Percentiles rank a stretch among this genome's conserved stretches.
Evolutionary conservation across 192 early-diverging fungal species (phyloP).

Genomic region (Linnemannia exigua): DNA sequence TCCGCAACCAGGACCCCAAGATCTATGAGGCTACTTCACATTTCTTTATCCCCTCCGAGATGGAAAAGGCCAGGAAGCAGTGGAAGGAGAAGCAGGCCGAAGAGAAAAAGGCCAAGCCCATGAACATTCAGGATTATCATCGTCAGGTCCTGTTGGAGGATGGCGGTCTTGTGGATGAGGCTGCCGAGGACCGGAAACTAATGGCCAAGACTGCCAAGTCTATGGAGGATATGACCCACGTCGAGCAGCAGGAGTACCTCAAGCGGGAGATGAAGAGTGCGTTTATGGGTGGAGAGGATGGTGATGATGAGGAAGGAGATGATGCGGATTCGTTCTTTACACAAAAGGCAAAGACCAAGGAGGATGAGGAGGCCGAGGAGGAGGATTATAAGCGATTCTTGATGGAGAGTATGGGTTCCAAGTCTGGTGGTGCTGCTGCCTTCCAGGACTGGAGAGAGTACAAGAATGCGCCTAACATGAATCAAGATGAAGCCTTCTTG

Average conservation of each 20-base stretch:
- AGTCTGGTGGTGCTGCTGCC: constrained; percentile 63
- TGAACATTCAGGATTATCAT: constrained; percentile 91
- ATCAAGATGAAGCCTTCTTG: constrained; percentile 76
- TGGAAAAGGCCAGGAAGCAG: constrained; percentile 67
- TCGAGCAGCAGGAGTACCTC: constrained; percentile 88
- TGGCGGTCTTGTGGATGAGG: constrained; percentile 64
- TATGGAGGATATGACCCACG: constrained; percentile 70
- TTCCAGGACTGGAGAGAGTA: constrained; percentile 74
- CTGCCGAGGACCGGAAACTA: constrained; percentile 60
- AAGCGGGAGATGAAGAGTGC: constrained; percentile 78
- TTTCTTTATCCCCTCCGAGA: constrained; percentile 84
- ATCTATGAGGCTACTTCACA: constrained; percentile 83
- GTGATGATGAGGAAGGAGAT: constrained; percentile 66
- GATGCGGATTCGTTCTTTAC: constrained; percentile 80
- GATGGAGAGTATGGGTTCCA: constrained; percentile 79
- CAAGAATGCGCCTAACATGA: constrained; percentile 63
- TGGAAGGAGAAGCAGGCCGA: constrained; percentile 79
- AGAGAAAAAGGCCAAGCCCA: constrained; percentile 71
- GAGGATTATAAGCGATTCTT: constrained; percentile 92
- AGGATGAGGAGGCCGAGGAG: constrained; percentile 86
- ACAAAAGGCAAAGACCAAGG: constrained; percentile 79
- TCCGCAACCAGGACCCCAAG: constrained; percentile 80
- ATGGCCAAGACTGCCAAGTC: constrained; percentile 41
- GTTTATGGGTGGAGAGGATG: constrained; percentile 55
- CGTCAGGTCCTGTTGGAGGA: constrained; percentile 80